These are phyloP conservation scores for Kodamaea alishanica DNA, from an alignment of 1,139 yeast species.

Conservation along the genomic window DNA sequence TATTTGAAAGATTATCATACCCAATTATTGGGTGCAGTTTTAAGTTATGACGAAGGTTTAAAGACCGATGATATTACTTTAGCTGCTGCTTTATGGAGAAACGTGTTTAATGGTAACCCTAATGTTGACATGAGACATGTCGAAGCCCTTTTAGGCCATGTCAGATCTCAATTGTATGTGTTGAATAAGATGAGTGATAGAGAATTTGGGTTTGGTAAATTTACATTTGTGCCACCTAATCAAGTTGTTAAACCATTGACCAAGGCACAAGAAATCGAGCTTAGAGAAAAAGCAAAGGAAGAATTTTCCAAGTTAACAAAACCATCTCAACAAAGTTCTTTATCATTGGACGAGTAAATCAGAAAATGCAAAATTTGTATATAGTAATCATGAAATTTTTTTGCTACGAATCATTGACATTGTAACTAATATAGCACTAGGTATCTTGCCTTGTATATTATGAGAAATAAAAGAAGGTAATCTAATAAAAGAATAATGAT, in stretches of 20 bases:
- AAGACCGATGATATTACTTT: constrained; percentile 77
- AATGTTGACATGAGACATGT: constrained; percentile 79
- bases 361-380: constrained; percentile 1
- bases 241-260: constrained; percentile 73
- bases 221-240: constrained; percentile 81
- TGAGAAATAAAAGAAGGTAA: neutral
- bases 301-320: constrained; percentile 46
- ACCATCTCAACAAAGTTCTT: constrained; percentile 61
- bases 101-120: constrained; percentile 80
- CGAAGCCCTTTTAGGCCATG: constrained; percentile 83
- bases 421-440: neutral
- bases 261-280: constrained; percentile 51
- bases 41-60: constrained; percentile 92
- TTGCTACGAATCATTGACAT: neutral
- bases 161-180: constrained; percentile 84
- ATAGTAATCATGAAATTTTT: neutral
- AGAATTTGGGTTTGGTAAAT: constrained; percentile 88
- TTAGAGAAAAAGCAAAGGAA: constrained; percentile 32
- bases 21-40: constrained; percentile 83
- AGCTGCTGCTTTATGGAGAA: constrained; percentile 90
- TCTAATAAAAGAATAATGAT: neutral
- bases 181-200: constrained; percentile 81
- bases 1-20: constrained; percentile 87
- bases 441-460: neutral
- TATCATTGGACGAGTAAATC: constrained; percentile 55